phyloP scores from a whole-genome alignment of 75 land plant genomes.

The Selaginella moellendorffii region DNA sequence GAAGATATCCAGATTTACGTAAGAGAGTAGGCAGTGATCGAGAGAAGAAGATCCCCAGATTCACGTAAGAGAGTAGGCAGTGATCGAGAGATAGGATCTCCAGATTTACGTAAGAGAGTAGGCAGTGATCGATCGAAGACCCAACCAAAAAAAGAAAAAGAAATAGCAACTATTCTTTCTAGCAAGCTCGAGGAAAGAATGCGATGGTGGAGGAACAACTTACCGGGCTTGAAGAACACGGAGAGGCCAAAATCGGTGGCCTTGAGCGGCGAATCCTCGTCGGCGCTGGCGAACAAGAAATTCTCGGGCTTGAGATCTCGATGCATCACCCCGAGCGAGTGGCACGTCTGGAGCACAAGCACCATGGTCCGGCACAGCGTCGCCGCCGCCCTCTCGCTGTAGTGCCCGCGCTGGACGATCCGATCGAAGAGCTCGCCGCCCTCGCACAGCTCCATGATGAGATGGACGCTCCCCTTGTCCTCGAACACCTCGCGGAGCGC shows the following conservation, averaged over 20 bases:
- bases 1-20: too few relatives aligned
- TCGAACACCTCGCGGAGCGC: conserved; percentile 41
- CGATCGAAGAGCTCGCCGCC: conserved; percentile 60
- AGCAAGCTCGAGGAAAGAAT: too few relatives aligned
- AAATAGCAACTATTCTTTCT: background rate
- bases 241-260: conserved; percentile 53
- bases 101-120: background rate
- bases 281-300: conserved; percentile 29
- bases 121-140: background rate
- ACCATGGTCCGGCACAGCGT: conserved; percentile 33
- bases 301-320: conserved; percentile 59
- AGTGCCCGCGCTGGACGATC: conserved; percentile 46
- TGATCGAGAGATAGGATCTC: background rate
- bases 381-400: conserved; percentile 47
- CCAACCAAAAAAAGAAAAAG: background rate
- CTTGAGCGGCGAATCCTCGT: conserved; percentile 40
- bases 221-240: conserved; percentile 31
- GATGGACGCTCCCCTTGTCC: conserved; percentile 35
- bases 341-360: conserved; percentile 38
- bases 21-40: too few relatives aligned
- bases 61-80: too few relatives aligned
- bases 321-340: conserved; percentile 50
- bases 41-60: too few relatives aligned
- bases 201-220: background rate
- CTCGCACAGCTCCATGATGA: conserved; percentile 51